Percentiles rank a stretch among this genome's conserved stretches.
These are phyloP conservation scores for Thielaviopsis populi DNA, from an alignment of 2,329 filamentous ascomycete species.

Conservation along the genomic window DNA sequence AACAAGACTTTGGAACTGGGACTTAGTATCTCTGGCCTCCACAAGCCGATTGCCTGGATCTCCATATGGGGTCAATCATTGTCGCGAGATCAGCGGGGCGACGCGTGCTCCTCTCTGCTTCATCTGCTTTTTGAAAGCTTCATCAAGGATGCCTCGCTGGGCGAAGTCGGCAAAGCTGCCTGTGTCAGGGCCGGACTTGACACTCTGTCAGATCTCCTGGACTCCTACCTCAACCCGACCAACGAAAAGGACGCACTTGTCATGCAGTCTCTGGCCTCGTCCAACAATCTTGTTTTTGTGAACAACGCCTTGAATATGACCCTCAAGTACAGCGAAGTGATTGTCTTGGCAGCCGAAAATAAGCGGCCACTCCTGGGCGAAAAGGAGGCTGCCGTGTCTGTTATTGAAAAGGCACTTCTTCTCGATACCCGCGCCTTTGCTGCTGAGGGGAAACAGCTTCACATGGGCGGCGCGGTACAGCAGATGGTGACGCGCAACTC, in stretches of 20 bases:
- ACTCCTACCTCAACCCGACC: slow-evolving; percentile 36
- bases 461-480: slow-evolving; percentile 44
- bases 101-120: slow-evolving; percentile 66
- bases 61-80: slow-evolving; percentile 64
- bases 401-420: slow-evolving; percentile 39
- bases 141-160: slow-evolving; percentile 37
- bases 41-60: slow-evolving; percentile 64
- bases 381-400: slow-evolving; percentile 24
- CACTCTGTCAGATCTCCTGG: slow-evolving; percentile 40
- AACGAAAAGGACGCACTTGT: slow-evolving; percentile 15
- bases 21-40: slow-evolving; percentile 20
- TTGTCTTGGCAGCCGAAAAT: slow-evolving; percentile 37
- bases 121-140: slow-evolving; percentile 57
- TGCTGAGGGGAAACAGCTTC: slow-evolving; percentile 41
- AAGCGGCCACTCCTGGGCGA: slow-evolving; percentile 25
- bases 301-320: slow-evolving; percentile 52
- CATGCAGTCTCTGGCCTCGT: slow-evolving; percentile 27
- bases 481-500: slow-evolving; percentile 56
- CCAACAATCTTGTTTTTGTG: slow-evolving; percentile 44
- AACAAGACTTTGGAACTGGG: slow-evolving; percentile 38
- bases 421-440: slow-evolving; percentile 31
- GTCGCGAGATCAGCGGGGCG: slow-evolving; percentile 57
- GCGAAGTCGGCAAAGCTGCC: slow-evolving; percentile 42
- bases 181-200: slow-evolving; percentile 52
- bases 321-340: slow-evolving; percentile 45